Evolutionary conservation across 495 filamentous ascomycete genomes (phyloP).

Genomic region (Schizothecium vesticola): DNA sequence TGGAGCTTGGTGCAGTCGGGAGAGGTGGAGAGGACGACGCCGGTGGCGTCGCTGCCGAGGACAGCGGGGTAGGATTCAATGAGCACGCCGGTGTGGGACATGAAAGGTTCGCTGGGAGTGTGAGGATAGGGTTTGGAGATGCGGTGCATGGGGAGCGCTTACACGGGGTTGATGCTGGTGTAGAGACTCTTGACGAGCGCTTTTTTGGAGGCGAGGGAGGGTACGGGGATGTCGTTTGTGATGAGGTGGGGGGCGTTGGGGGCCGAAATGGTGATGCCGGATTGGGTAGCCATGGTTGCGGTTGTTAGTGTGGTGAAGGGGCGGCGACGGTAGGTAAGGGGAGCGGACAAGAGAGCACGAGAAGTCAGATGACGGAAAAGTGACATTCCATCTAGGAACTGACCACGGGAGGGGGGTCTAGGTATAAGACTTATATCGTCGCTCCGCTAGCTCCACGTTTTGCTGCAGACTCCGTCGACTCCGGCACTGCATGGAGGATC

Average conservation of each 20-base stretch:
- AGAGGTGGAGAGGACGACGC: conserved; percentile 54
- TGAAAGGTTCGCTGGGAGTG: conserved; percentile 16
- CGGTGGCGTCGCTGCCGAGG: conserved; percentile 64
- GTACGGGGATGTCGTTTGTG: conserved; percentile 16
- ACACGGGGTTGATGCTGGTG: conserved; percentile 47
- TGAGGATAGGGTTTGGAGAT: background rate
- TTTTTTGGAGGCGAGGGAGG: conserved; percentile 40
- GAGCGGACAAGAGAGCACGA: background rate
- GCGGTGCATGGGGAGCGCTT: background rate
- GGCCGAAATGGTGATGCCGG: conserved; percentile 19
- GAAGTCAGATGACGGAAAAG: background rate
- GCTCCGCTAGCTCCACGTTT: background rate
- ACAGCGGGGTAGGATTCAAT: conserved; percentile 19
- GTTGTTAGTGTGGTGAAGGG: background rate
- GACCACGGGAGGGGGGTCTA: too few species aligned
- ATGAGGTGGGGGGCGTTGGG: conserved; percentile 18
- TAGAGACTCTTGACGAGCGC: conserved; percentile 56
- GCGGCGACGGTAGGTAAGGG: background rate
- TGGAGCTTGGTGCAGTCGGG: conserved; percentile 40
- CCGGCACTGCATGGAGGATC: background rate
- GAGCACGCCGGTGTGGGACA: conserved; percentile 21
- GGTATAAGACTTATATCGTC: background rate
- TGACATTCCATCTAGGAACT: too few species aligned
- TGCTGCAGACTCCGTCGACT: background rate
- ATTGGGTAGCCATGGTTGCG: conserved; percentile 20